Evolutionary conservation across 2,329 filamentous ascomycete species (phyloP), one percentile per base, ranked within the genome.

Genomic region (Didymella sp.): DNA sequence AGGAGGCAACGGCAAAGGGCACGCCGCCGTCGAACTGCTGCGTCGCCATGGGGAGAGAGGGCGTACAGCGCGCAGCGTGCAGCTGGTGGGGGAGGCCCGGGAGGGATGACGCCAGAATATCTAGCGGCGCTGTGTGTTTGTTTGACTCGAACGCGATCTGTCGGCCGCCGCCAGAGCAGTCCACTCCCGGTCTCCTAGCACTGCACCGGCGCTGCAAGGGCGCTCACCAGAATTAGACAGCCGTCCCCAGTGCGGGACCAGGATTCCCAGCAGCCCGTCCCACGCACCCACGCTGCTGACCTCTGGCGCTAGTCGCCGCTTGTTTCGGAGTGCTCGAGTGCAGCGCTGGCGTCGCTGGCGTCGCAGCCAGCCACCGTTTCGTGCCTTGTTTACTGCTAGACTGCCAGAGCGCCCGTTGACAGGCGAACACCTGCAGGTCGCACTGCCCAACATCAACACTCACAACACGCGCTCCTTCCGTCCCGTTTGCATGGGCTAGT

Each of bases 1-100:
- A 62, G 44, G 77, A 72, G 46, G 76, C 69, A 27, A 83, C 66
- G 47, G 75, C 72, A 61, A 84, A 76, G 22, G 77, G 73, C 51
- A 81, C 74, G 48, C 75, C 76, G 52, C 66, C 66, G 40, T 71
- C 65, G 35, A 75, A 63, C 59, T 80, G 72, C 63, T 74, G 80
- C 17, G 79, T 78, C 13, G 79, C 75, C 80, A 82, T 81, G 55
- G 24, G 24, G 6, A 11, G 44, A 27, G 25, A 33, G 33, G 22
- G 33, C 24, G 37, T 6, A 15, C 30, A 13, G 35, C 35, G 19
- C 3, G n/a, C 30, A 13, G 35, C 35, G 19, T 2, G n/a, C 35
- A 21, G 35, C 4, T 11, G 6, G 38, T n/a, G 38, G 52, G 46
- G 40, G 52, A 40, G 6, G 38, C 8, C 21, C 51, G 46, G 40